Percentiles rank a stretch among this genome's conserved stretches.
Evolutionary conservation across 768 basidiomycete species (phyloP).

Genomic region (Galerina marginata): DNA sequence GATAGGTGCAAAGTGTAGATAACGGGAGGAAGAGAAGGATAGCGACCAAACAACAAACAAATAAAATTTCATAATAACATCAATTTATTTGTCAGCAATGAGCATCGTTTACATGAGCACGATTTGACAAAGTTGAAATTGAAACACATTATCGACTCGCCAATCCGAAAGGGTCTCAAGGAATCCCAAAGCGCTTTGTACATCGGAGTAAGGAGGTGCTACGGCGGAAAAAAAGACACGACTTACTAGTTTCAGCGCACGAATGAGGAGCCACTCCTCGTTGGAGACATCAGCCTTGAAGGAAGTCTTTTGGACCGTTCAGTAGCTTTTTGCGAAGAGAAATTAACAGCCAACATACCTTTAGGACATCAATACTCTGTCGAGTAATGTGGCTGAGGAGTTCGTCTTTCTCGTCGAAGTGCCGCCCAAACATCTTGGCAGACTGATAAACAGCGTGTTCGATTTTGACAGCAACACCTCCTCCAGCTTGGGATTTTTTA

Average conservation of each 20-base stretch:
- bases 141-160: not conserved
- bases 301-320: slow-evolving; percentile 54
- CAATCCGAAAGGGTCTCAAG: slow-evolving; percentile 20
- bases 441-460: slow-evolving; percentile 97
- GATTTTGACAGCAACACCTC: slow-evolving; percentile 97
- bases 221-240: not conserved
- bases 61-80: not conserved
- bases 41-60: not conserved
- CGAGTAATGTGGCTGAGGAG: slow-evolving; percentile 89
- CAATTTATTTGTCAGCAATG: not conserved
- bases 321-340: not conserved
- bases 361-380: slow-evolving; percentile 93
- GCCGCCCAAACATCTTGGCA: slow-evolving; percentile 93
- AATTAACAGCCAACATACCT: slow-evolving; percentile 52
- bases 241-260: slow-evolving; percentile 80
- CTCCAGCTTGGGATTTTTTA: slow-evolving; percentile 94
- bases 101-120: too few relatives aligned
- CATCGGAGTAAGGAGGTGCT: slow-evolving; percentile 1
- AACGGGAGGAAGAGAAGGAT: slow-evolving; percentile 7
- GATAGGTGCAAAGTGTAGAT: not conserved
- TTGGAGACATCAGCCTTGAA: slow-evolving; percentile 90
- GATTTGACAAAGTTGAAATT: too few relatives aligned
- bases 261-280: slow-evolving; percentile 95
- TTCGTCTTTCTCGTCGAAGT: slow-evolving; percentile 97
- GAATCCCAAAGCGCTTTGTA: slow-evolving; percentile 37